Conservation (phyloP, 1,139 yeast species). For the Suhomyces guaymorum region DNA sequence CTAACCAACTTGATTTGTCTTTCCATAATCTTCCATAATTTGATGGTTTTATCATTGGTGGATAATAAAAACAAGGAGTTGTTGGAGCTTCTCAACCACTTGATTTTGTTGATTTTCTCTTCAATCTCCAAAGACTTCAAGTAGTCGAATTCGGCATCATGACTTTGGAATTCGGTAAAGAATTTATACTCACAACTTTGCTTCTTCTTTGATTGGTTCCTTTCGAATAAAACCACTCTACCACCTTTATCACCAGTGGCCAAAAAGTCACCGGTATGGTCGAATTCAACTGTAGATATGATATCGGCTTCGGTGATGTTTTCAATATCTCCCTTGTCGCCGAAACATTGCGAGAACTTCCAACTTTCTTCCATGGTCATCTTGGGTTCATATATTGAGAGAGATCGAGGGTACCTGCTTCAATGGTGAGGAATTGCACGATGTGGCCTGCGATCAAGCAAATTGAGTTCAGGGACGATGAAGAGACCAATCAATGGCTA, state of each 20-base stretch:
- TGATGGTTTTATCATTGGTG: constrained; percentile 96
- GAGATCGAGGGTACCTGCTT: neutral
- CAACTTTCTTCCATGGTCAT: constrained; percentile 37
- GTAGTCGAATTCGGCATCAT: constrained; percentile 98
- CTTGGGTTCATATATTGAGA: constrained; percentile 4
- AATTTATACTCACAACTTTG: constrained; percentile 84
- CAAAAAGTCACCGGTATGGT: constrained; percentile 88
- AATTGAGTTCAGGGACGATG: neutral
- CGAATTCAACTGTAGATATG: constrained; percentile 95
- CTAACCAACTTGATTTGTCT: constrained; percentile 89
- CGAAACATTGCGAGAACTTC: constrained; percentile 91
- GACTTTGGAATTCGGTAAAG: constrained; percentile 96
- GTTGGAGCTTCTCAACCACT: constrained; percentile 90
- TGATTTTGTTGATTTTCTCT: constrained; percentile 95
- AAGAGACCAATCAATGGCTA: neutral
- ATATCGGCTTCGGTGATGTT: constrained; percentile 97
- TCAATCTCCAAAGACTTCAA: constrained; percentile 94
- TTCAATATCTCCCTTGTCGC: constrained; percentile 96
- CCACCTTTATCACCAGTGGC: constrained; percentile 99
- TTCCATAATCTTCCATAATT: constrained; percentile 94
- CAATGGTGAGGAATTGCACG: neutral
- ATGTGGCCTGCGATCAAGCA: too few species aligned
- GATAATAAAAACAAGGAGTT: constrained; percentile 85
- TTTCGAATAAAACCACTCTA: constrained; percentile 90
- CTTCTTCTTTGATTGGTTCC: constrained; percentile 75